Conservation (phyloP, 2,329 filamentous ascomycete species). For the Chaetomiaceae sp. region DNA sequence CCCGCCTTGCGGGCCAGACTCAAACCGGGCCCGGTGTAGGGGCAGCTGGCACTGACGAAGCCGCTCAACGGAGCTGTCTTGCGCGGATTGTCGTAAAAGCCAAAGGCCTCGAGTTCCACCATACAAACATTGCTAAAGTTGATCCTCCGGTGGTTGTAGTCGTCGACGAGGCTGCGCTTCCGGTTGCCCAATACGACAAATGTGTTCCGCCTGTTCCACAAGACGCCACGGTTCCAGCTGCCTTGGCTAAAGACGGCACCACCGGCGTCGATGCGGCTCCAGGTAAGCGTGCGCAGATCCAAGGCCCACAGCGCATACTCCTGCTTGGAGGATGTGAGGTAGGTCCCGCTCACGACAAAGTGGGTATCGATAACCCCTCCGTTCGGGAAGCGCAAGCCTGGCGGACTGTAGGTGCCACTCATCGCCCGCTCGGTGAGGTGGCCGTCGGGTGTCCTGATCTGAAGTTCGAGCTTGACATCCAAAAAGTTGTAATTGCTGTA, state of each 20-base stretch:
- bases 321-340: conserved; percentile 94
- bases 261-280: conserved; percentile 93
- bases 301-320: conserved; percentile 97
- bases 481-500: conserved; percentile 99
- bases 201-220: conserved; percentile 90
- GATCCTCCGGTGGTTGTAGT: conserved; percentile 96
- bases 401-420: conserved; percentile 80
- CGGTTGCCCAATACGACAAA: conserved; percentile 95
- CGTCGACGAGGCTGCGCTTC: conserved; percentile 88
- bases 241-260: conserved; percentile 93
- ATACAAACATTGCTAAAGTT: conserved; percentile 97
- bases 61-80: conserved; percentile 72
- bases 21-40: conserved; percentile 51
- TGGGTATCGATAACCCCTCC: conserved; percentile 93
- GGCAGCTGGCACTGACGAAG: conserved; percentile 78
- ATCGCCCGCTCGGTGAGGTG: conserved; percentile 82
- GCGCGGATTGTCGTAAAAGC: conserved; percentile 92
- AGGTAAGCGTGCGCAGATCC: conserved; percentile 80
- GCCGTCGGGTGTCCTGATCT: conserved; percentile 80
- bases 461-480: conserved; percentile 92
- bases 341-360: conserved; percentile 96
- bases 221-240: conserved; percentile 92
- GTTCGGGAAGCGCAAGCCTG: conserved; percentile 90
- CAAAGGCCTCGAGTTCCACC: conserved; percentile 95
- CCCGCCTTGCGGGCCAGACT: conserved; percentile 56